Base-by-base conservation (phyloP, 805 yeast genomes). In the Maudiozyma bulderi region DNA sequence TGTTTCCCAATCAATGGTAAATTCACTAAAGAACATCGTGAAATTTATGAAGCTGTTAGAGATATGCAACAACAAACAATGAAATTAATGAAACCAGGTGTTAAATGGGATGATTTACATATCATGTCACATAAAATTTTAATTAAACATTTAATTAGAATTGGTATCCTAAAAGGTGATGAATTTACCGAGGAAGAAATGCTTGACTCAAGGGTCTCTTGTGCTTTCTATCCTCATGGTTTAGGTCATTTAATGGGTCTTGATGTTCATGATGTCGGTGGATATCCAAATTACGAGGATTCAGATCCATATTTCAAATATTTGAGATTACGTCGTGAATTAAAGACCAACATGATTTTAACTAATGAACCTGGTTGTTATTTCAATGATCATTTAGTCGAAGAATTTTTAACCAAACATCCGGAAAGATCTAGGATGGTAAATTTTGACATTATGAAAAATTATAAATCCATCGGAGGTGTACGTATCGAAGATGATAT, bases 241-340 rank as follows among this genome's bases (percentile, higher is more conserved):
- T 71, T 93, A 50, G 99, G 99, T 11, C 99, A 91, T 62, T 72
- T 88, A 60, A 69, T 91, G 40, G 99, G 99, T 28, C 75, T 91
- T 84, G 96, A 91, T 62, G 89, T 96, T 3, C 99, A 93, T 66
- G 99, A 91, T 67, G 95, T 88, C 44, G 98, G 87, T 40, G 98
- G 99, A 1, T 62, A 74, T 53, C 81, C 98, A 13, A 81, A 91
- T 65, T 90, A 90, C 64, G 78, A 81, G 3, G 99, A 91, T 64
- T 76, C 85, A 8, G 82, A 93, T 64, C 85, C 86, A 30, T 73
- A 84, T 67, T 75, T 88, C 58, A 71, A 76, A 50, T 88, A 86
- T 62, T 75, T 91, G 61, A 81, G 99, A 63, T 68, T 93, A 48
- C 78, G 98, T 58, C 80, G 98, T 59, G 64, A 69, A 0, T 74